phyloP scores from a whole-genome alignment of 1,284 basidiomycete genomes.

The Rhodotorula sp. region DNA sequence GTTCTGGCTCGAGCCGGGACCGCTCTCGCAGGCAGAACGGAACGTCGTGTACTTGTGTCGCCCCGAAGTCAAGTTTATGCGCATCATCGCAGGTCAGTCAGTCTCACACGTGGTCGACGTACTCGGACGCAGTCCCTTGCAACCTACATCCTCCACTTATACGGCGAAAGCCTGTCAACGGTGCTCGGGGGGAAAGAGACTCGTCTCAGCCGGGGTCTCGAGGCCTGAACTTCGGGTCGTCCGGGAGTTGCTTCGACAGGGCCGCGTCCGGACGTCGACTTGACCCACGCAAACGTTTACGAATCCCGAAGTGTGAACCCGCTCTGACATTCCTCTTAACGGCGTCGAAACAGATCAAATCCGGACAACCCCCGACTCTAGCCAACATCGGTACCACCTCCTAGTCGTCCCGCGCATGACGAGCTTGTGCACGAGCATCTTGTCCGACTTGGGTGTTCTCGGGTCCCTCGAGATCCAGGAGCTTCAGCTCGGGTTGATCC shows the following conservation, averaged over 20 bases:
- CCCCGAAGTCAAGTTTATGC: slow-evolving; percentile 79
- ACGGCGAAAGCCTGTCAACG: background rate
- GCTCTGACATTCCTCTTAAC: no score
- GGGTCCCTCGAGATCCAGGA: slow-evolving; percentile 82
- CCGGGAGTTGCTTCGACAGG: no score
- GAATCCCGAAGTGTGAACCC: no score
- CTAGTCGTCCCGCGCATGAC: slow-evolving; percentile 85
- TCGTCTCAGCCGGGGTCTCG: background rate
- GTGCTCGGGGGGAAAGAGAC: no score
- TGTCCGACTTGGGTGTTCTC: slow-evolving; percentile 88
- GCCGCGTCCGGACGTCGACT: no score
- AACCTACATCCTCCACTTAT: background rate
- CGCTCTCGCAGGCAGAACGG: slow-evolving; percentile 70
- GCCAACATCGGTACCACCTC: slow-evolving; percentile 76
- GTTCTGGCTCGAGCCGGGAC: slow-evolving; percentile 95
- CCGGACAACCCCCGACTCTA: slow-evolving; percentile 47
- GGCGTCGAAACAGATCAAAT: slow-evolving; percentile 69
- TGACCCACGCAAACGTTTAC: no score
- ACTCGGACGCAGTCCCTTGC: background rate
- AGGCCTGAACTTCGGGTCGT: background rate
- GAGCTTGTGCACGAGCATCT: slow-evolving; percentile 73
- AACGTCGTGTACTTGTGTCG: slow-evolving; percentile 93
- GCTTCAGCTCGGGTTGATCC: slow-evolving; percentile 90
- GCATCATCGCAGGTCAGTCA: slow-evolving; percentile 76
- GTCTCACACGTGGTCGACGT: no score